These are phyloP conservation scores for Fusarium sp. DNA, from an alignment of 2,329 filamentous ascomycete species.

Conservation along the genomic window DNA sequence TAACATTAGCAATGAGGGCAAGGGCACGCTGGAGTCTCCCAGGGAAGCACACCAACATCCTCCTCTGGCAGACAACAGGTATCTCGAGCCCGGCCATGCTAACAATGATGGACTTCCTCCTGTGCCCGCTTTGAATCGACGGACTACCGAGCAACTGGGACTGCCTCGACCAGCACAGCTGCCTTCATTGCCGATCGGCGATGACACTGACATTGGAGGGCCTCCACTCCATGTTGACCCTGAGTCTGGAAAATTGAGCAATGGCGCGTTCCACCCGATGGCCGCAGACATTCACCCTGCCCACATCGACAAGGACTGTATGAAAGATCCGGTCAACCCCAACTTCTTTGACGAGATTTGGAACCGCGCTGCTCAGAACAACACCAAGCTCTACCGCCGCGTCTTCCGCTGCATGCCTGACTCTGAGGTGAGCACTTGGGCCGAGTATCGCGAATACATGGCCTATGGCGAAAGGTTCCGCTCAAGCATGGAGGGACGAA, in stretches of 20 bases:
- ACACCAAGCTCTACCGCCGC: constrained; percentile 91
- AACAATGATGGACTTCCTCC: constrained; percentile 69
- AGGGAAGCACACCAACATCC: constrained; percentile 49
- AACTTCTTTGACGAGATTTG: constrained; percentile 89
- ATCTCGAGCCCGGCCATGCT: constrained; percentile 48
- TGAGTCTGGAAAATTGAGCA: constrained; percentile 60
- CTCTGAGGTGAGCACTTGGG: constrained; percentile 92
- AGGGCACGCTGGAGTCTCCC: constrained; percentile 63
- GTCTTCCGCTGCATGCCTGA: constrained; percentile 99
- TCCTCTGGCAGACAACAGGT: constrained; percentile 45
- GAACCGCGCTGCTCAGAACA: constrained; percentile 89
- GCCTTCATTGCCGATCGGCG: constrained; percentile 74
- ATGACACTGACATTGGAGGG: constrained; percentile 87
- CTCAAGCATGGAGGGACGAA: constrained; percentile 69
- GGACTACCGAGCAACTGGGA: constrained; percentile 75
- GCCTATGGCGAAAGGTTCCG: constrained; percentile 83
- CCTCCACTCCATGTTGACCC: constrained; percentile 70
- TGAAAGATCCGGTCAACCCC: constrained; percentile 88
- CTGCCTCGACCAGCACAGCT: constrained; percentile 77
- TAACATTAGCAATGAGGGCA: constrained; percentile 72
- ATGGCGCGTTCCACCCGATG: constrained; percentile 62
- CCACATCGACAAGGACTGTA: constrained; percentile 87
- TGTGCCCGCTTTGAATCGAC: constrained; percentile 65
- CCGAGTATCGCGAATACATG: constrained; percentile 87
- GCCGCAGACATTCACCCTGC: constrained; percentile 79